Conservation (phyloP, 768 basidiomycete genomes). For the Lanmaoa pseudosensibilis region DNA sequence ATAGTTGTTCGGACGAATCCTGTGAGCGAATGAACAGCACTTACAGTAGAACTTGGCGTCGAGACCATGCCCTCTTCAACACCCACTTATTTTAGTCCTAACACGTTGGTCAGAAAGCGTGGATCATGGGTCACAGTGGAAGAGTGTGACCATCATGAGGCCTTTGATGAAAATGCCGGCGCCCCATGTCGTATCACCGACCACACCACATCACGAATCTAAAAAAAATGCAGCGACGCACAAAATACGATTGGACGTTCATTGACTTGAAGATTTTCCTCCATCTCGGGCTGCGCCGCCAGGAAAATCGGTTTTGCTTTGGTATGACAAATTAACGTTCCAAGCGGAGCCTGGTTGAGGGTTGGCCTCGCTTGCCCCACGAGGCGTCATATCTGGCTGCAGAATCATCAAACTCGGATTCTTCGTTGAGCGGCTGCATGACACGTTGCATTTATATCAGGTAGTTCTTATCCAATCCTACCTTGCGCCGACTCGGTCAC, state of each 20-base stretch:
- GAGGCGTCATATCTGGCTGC: slow-evolving; percentile 14
- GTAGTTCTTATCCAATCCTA: slow-evolving; percentile 5
- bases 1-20: neutral
- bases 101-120: slow-evolving; percentile 14
- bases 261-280: neutral
- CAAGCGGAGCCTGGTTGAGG: neutral
- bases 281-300: neutral
- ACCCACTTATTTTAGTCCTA: neutral
- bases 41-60: neutral
- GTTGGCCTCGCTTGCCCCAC: slow-evolving; percentile 19
- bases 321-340: neutral
- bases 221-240: neutral
- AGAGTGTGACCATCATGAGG: neutral
- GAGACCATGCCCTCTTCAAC: neutral
- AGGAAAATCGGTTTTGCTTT: neutral
- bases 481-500: slow-evolving; percentile 1
- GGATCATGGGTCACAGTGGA: neutral
- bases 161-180: neutral
- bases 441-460: slow-evolving; percentile 17
- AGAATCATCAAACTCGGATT: neutral
- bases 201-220: neutral
- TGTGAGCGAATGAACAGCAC: neutral
- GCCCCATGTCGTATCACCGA: neutral
- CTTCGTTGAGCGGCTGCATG: slow-evolving; percentile 1
- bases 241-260: neutral